Evolutionary conservation across 495 filamentous ascomycete genomes (phyloP).

Genomic region (Podospora australis): DNA sequence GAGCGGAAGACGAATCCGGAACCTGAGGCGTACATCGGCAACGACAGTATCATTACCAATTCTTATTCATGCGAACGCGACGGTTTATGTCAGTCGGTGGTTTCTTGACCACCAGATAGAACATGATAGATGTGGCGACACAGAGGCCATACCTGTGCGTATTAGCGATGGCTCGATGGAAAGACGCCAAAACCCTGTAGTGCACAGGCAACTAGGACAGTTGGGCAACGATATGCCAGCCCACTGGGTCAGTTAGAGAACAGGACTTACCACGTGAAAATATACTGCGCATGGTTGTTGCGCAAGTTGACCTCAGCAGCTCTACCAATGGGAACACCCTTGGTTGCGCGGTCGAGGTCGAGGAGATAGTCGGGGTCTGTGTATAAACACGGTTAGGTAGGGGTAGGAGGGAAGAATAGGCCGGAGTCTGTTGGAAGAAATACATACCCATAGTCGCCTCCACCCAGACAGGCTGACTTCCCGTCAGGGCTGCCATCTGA

Average conservation of each 20-base stretch:
- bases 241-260: too few relatives aligned
- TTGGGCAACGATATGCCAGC: too few relatives aligned
- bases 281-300: conserved; percentile 97
- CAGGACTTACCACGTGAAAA: conserved; percentile 83
- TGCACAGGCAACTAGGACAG: too few relatives aligned
- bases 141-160: conserved; percentile 74
- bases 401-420: too few relatives aligned
- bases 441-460: conserved; percentile 87
- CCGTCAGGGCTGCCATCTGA: conserved; percentile 83
- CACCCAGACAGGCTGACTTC: conserved; percentile 85
- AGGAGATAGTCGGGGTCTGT: conserved; percentile 71
- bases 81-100: conserved; percentile 66
- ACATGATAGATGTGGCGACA: conserved; percentile 83
- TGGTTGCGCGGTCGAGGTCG: conserved; percentile 60
- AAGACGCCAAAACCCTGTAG: too few relatives aligned
- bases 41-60: conserved; percentile 52
- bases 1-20: conserved; percentile 17
- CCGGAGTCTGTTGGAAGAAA: conserved; percentile 2
- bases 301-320: conserved; percentile 84
- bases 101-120: conserved; percentile 87
- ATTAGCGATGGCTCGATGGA: too few relatives aligned
- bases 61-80: conserved; percentile 71
- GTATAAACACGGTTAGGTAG: background rate
- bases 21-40: conserved; percentile 13
- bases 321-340: conserved; percentile 90